Evolutionary conservation across 75 land plant genomes (phyloP).

Genomic region (Picea glauca): DNA sequence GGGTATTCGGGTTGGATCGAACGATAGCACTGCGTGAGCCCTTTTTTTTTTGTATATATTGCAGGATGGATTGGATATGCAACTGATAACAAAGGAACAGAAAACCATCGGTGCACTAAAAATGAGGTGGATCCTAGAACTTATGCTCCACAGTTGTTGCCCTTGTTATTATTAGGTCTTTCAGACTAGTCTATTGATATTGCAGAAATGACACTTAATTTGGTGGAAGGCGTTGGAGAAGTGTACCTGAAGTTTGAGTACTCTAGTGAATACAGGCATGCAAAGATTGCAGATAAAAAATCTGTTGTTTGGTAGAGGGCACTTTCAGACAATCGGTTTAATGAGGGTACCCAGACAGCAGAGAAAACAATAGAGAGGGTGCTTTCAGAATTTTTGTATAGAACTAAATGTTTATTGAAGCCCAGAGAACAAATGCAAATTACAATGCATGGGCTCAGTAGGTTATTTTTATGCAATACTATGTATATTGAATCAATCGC

Average conservation of each 20-base stretch:
- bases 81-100: not conserved
- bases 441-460: no score
- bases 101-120: not conserved
- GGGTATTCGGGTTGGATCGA: conserved; percentile 28
- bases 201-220: conserved; percentile 9
- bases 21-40: conserved; percentile 27
- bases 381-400: no score
- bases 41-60: conserved; percentile 19
- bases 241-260: conserved; percentile 18
- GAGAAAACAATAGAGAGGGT: no score
- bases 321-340: no score
- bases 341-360: no score
- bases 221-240: conserved; percentile 31
- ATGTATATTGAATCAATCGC: no score
- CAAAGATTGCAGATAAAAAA: not conserved
- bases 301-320: no score
- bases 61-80: conserved; percentile 29
- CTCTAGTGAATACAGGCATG: not conserved
- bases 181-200: conserved; percentile 33
- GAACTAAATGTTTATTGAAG: no score
- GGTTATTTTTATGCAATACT: no score
- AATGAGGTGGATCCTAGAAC: not conserved
- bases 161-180: conserved; percentile 30
- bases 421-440: no score
- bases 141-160: conserved; percentile 20